Percentiles rank a stretch among this genome's conserved stretches.
phyloP scores from a whole-genome alignment of 176 grass and related monocot genomes.

The Neostapfia colusana region DNA sequence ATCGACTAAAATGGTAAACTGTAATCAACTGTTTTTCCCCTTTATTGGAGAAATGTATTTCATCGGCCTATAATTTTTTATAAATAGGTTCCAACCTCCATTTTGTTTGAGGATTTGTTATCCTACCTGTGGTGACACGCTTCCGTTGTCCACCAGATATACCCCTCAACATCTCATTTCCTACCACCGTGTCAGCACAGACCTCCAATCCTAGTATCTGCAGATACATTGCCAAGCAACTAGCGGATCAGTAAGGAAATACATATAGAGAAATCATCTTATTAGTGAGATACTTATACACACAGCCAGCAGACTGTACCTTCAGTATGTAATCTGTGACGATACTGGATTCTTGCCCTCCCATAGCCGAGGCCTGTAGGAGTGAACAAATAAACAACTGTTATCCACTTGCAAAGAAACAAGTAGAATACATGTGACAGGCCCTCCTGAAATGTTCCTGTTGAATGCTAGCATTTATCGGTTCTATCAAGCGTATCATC shows the following conservation, averaged over 20 bases:
- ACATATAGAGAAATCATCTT: background rate
- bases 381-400: constrained; percentile 28
- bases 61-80: background rate
- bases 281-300: constrained; percentile 10
- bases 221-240: constrained; percentile 28
- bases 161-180: constrained; percentile 87
- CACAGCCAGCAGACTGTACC: constrained; percentile 48
- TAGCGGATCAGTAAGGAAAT: constrained; percentile 25
- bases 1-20: background rate
- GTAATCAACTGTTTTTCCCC: background rate
- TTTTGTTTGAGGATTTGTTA: constrained; percentile 19
- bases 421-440: background rate
- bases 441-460: constrained; percentile 7
- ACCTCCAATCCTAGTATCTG: constrained; percentile 87
- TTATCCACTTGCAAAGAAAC: constrained; percentile 7
- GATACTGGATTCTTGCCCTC: constrained; percentile 69
- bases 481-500: background rate
- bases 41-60: background rate
- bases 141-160: constrained; percentile 93
- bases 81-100: background rate
- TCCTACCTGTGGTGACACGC: constrained; percentile 87
- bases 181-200: constrained; percentile 88
- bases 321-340: constrained; percentile 92
- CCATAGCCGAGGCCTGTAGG: constrained; percentile 72
- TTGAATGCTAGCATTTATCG: constrained; percentile 1